Percentiles rank a stretch among this genome's conserved stretches.
phyloP scores from a whole-genome alignment of 139 green algal genomes.

The Micractinium conductrix region DNA sequence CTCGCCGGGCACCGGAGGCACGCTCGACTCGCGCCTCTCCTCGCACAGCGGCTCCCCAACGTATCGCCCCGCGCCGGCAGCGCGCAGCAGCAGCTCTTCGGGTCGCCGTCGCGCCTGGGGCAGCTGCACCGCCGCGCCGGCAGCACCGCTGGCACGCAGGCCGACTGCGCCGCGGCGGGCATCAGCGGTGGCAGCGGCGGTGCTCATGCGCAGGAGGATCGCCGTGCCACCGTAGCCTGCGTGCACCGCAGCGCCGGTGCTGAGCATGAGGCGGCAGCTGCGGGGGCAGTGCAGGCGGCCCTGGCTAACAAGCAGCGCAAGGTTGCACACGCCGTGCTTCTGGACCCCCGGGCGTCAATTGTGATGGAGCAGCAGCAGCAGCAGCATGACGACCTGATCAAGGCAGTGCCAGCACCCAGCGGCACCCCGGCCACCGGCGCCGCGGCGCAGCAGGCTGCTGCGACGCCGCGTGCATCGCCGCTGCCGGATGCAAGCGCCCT shows the following conservation, averaged over 20 bases:
- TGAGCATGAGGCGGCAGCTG: neutral
- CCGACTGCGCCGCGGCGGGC: too few relatives aligned
- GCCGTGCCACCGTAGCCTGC: neutral
- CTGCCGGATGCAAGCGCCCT: too few relatives aligned
- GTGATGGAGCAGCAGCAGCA: neutral
- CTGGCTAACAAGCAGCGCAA: neutral
- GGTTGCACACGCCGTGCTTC: neutral
- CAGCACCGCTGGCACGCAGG: neutral
- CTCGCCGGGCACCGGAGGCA: neutral
- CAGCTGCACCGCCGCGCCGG: neutral
- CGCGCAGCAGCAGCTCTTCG: conserved; percentile 3
- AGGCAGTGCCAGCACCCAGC: too few relatives aligned
- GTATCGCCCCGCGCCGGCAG: neutral
- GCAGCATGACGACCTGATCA: too few relatives aligned
- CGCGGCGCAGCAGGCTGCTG: too few relatives aligned
- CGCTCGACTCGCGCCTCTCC: neutral
- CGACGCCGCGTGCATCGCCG: too few relatives aligned
- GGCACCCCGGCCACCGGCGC: too few relatives aligned
- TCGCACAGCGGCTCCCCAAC: neutral
- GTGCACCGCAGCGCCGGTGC: neutral
- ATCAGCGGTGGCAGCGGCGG: neutral
- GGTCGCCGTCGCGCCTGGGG: conserved; percentile 1
- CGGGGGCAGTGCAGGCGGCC: neutral
- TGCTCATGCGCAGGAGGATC: too few relatives aligned
- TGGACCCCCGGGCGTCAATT: neutral